These are phyloP conservation scores for Climacium dendroides DNA, from an alignment of 225 moss, liverwort and hornwort species.

Conservation along the genomic window DNA sequence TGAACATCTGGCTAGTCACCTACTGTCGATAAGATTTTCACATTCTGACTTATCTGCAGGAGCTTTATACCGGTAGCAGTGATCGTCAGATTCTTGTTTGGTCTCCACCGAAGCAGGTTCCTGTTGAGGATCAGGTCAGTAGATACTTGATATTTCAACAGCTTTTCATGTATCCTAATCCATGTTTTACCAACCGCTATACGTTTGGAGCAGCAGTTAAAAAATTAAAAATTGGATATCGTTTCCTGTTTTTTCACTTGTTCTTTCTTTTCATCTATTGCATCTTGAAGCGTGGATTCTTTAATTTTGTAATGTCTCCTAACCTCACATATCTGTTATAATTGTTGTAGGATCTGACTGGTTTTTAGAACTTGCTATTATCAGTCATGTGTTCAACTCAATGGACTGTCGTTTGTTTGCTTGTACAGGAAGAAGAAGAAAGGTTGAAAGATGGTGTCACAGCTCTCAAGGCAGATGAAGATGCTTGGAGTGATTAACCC, in stretches of 20 bases:
- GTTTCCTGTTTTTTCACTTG: not conserved
- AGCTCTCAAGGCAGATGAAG: constrained; percentile 18
- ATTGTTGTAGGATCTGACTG: not conserved
- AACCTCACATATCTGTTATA: not conserved
- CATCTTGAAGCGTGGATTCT: not conserved
- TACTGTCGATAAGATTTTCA: not conserved
- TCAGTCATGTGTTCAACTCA: not conserved
- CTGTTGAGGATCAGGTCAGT: constrained; percentile 34
- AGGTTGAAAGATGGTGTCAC: not conserved
- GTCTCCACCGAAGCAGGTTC: constrained; percentile 48
- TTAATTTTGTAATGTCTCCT: not conserved
- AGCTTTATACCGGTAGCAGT: constrained; percentile 87
- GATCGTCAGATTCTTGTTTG: constrained; percentile 92
- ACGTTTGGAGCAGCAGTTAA: not conserved
- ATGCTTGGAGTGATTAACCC: constrained; percentile 47
- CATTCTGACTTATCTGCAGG: constrained; percentile 20
- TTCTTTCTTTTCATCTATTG: not conserved
- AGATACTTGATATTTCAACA: not conserved
- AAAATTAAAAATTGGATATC: not conserved
- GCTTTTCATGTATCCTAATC: not conserved
- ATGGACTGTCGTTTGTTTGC: not conserved
- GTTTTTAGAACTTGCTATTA: not conserved
- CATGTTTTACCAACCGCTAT: not conserved
- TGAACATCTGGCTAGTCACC: not conserved
- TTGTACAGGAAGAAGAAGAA: constrained; percentile 19